Evolutionary conservation across 73 alveolate species (phyloP), one percentile per base, ranked within the genome.

Genomic region (Stentor coeruleus): DNA sequence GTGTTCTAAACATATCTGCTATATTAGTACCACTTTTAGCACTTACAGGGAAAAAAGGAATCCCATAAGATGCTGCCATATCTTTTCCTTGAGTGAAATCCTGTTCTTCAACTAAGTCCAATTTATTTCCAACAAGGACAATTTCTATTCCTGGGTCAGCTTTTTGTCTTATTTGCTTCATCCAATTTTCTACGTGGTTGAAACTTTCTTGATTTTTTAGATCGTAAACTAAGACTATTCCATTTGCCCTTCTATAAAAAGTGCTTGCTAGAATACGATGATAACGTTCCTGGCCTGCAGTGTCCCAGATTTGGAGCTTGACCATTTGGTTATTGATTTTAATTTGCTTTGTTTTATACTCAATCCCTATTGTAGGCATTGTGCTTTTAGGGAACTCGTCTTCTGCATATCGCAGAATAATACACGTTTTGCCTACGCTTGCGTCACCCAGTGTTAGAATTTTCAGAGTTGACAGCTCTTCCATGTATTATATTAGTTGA

Each of bases 231-330:
- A 95, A 84, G 37, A 95, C 87, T 66, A 95, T 93, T 30, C 99
- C 99, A 96, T 90, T 91, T 26, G 99, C 98, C 31, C 99, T 97
- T 84, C 90, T 95, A 85, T 90, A 95, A 82, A 93, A 95, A 35
- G 98, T 93, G 87, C 89, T 88, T 30, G 98, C 92, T 73, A 95
- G 91, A 3, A 97, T 95, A 81, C 94, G 82, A 87, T 91, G 85
- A 31, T 90, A 95, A 37, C 99, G 74, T 59, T 95, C 99, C 82
- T 95, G 91, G 59, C 99, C 99, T 20, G 99, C 98, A 30, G 99
- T 95, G 90, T 93, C 98, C 98, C 99, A 95, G 3, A 95, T 76
- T 86, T 93, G 89, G 77, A 94, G 84, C 59, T 91, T 87, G 37
- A 94, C 87, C 11, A 72, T 73, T 74, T 92, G 91, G n/a, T 92